Percentiles rank a stretch among this genome's conserved stretches.
phyloP scores from a whole-genome alignment of 345 rosid genomes.

The Melaleuca alternifolia region DNA sequence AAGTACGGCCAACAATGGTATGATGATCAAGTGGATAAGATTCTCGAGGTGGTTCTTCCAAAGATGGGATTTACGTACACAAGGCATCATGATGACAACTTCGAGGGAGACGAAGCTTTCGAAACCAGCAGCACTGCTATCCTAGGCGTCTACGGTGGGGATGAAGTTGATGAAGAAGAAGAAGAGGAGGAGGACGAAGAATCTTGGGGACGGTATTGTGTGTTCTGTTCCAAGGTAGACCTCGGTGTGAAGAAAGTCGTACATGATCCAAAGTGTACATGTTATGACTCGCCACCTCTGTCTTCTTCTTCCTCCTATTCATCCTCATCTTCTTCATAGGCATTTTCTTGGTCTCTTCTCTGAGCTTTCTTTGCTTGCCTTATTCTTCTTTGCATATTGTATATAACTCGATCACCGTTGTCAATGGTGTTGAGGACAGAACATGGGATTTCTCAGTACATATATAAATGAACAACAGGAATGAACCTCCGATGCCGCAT shows the following conservation, averaged over 20 bases:
- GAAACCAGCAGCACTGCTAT: conserved; percentile 4
- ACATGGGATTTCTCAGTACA: background rate
- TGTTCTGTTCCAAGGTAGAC: conserved; percentile 58
- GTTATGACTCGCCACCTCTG: conserved; percentile 27
- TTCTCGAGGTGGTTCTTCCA: conserved; percentile 31
- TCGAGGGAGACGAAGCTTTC: conserved; percentile 11
- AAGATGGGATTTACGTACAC: conserved; percentile 29
- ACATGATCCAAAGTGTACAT: conserved; percentile 40
- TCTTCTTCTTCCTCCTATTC: conserved; percentile 18
- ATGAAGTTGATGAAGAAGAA: background rate
- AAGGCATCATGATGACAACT: conserved; percentile 11
- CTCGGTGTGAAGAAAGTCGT: conserved; percentile 19
- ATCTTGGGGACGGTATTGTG: conserved; percentile 32
- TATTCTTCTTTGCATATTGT: background rate
- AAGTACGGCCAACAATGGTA: conserved; percentile 14
- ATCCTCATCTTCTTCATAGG: conserved; percentile 23
- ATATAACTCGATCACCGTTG: background rate
- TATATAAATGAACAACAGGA: background rate
- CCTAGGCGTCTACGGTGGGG: background rate
- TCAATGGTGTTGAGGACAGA: background rate
- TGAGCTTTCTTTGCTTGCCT: background rate
- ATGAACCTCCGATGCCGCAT: background rate
- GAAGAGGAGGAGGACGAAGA: conserved; percentile 2
- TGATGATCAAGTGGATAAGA: conserved; percentile 21
- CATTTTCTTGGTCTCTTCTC: background rate